Conservation (phyloP, 139 green algal species). For the Chlorella vulgaris region DNA sequence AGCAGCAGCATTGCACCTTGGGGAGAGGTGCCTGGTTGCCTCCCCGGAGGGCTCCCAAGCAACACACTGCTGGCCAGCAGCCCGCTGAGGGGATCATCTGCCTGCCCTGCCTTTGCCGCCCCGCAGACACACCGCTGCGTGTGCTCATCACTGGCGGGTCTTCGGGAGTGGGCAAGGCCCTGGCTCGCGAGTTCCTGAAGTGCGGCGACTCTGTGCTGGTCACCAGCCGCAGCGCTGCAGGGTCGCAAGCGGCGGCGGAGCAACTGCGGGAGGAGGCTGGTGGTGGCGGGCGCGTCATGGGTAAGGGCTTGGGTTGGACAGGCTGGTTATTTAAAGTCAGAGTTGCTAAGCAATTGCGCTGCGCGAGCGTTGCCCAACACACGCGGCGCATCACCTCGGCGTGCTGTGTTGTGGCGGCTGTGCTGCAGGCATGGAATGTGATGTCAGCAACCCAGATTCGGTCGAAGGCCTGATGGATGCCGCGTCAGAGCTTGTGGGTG, state of each 20-base stretch:
- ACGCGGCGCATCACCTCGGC: too few relatives aligned
- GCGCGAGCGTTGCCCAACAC: too few relatives aligned
- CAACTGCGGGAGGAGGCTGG: conserved; percentile 49
- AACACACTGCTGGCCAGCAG: not conserved
- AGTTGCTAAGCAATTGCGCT: not conserved
- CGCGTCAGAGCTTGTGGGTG: conserved; percentile 41
- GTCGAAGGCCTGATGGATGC: conserved; percentile 54
- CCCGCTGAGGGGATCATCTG: not conserved
- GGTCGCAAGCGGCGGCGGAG: conserved; percentile 12
- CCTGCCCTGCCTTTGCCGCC: not conserved
- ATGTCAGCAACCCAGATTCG: conserved; percentile 61
- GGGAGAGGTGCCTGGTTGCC: too few relatives aligned
- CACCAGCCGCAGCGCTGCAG: conserved; percentile 55
- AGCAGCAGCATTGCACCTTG: too few relatives aligned
- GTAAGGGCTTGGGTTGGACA: not conserved
- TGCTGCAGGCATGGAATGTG: conserved; percentile 58
- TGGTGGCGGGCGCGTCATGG: not conserved
- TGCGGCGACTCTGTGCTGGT: conserved; percentile 75
- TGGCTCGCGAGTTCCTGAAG: conserved; percentile 82
- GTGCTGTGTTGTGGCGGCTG: not conserved
- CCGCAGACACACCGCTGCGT: conserved; percentile 41
- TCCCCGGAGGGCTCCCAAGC: too few relatives aligned
- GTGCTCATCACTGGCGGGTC: conserved; percentile 77
- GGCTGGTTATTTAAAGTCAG: not conserved
- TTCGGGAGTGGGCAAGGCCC: conserved; percentile 80